These are phyloP conservation scores for Hygrocybe coccinea DNA, from an alignment of 768 basidiomycete genomes.

Conservation along the genomic window DNA sequence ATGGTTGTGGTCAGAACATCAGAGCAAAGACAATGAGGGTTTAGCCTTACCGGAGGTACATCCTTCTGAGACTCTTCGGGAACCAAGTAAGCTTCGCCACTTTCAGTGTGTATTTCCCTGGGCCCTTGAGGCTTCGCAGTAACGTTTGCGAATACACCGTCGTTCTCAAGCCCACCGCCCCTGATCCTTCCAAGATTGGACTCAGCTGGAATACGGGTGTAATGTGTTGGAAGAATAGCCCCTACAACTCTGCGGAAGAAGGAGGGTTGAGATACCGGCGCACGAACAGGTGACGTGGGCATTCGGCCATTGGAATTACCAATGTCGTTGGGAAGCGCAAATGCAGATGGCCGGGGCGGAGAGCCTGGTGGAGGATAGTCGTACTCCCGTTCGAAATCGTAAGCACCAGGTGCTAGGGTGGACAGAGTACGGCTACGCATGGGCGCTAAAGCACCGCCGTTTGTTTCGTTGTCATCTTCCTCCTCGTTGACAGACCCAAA, in stretches of 20 bases:
- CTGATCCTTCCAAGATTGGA: slow-evolving; percentile 30
- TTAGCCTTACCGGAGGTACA: slow-evolving; percentile 71
- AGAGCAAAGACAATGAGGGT: background rate
- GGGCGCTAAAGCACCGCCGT: slow-evolving; percentile 11
- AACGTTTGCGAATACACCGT: slow-evolving; percentile 94
- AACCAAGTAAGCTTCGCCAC: slow-evolving; percentile 57
- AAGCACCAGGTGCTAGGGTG: slow-evolving; percentile 34
- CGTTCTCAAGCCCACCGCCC: slow-evolving; percentile 78
- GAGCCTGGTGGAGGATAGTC: slow-evolving; percentile 80
- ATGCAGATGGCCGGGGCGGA: slow-evolving; percentile 55
- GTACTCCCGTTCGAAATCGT: slow-evolving; percentile 80
- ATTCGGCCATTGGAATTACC: slow-evolving; percentile 71
- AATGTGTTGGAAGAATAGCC: slow-evolving; percentile 61
- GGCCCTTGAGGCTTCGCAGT: slow-evolving; percentile 73
- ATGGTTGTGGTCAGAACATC: background rate
- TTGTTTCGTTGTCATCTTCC: slow-evolving; percentile 30
- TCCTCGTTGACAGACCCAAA: slow-evolving; percentile 65
- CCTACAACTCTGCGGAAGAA: slow-evolving; percentile 58
- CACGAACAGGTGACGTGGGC: slow-evolving; percentile 44
- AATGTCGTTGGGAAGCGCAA: slow-evolving; percentile 58
- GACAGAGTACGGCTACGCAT: slow-evolving; percentile 6
- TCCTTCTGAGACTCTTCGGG: slow-evolving; percentile 82
- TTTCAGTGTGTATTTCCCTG: slow-evolving; percentile 42
- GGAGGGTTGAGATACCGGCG: slow-evolving; percentile 39
- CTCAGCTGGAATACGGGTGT: slow-evolving; percentile 47